These are phyloP conservation scores for Annona squamosa DNA, from an alignment of 164 flowering plant species.

Conservation along the genomic window DNA sequence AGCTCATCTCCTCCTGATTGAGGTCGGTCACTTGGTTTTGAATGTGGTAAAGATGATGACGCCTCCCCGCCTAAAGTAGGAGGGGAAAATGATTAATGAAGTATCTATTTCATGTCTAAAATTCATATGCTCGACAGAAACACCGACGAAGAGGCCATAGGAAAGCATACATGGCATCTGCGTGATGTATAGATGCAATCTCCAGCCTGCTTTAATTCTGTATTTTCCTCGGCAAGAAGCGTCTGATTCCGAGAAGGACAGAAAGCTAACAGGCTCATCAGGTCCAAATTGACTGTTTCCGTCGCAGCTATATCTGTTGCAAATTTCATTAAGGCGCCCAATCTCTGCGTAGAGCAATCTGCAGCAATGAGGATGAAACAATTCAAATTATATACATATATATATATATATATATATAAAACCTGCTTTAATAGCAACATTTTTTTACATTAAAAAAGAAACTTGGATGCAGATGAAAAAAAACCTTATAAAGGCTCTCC, in stretches of 20 bases:
- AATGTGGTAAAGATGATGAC: constrained; percentile 28
- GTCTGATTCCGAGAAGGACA: constrained; percentile 32
- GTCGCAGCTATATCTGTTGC: constrained; percentile 5
- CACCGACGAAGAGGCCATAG: background rate
- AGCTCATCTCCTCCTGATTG: constrained; percentile 15
- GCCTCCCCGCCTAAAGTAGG: constrained; percentile 64
- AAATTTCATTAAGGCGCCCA: constrained; percentile 15
- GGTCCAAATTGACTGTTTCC: constrained; percentile 17
- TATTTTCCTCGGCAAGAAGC: constrained; percentile 29
- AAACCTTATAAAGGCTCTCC: constrained; percentile 85
- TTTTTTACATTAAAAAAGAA: background rate
- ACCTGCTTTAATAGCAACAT: background rate
- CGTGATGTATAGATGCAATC: constrained; percentile 76
- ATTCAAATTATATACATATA: background rate
- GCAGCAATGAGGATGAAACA: constrained; percentile 7
- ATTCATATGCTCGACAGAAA: background rate
- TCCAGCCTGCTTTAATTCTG: constrained; percentile 54
- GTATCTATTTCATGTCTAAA: background rate
- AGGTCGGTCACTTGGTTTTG: constrained; percentile 12
- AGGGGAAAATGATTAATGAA: background rate
- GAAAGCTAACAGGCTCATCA: constrained; percentile 18
- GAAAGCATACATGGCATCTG: constrained; percentile 80
- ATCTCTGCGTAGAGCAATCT: constrained; percentile 79
- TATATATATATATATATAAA: background rate
- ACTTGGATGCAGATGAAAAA: background rate